These are phyloP conservation scores for Colletotrichum theobromicola DNA, from an alignment of 2,329 filamentous ascomycete genomes.

Conservation along the genomic window DNA sequence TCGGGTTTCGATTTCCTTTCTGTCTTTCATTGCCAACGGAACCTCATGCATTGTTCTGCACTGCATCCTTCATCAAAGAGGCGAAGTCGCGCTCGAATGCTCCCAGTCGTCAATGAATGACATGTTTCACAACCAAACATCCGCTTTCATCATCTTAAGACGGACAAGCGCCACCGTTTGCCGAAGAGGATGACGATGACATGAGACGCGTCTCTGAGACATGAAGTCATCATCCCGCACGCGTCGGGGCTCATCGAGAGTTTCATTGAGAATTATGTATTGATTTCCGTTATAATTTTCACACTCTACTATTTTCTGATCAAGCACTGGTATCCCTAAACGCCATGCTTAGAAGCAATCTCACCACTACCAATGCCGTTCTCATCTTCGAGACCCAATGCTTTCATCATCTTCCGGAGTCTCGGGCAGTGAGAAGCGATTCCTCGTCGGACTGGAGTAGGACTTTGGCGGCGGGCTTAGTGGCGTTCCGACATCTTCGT, in stretches of 20 bases:
- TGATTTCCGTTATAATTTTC: background rate
- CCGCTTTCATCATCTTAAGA: background rate
- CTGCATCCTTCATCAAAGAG: background rate
- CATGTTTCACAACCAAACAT: background rate
- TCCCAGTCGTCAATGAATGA: background rate
- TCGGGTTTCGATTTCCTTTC: too few relatives aligned
- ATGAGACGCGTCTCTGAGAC: background rate
- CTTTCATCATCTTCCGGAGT: background rate
- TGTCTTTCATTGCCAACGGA: too few relatives aligned
- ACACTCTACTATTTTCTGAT: background rate
- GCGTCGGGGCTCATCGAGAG: background rate
- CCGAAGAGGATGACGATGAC: background rate
- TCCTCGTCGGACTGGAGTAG: background rate
- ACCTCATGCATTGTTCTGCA: background rate
- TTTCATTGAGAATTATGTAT: background rate
- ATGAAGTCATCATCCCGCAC: background rate
- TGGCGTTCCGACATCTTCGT: slow-evolving; percentile 4
- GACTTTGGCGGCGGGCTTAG: slow-evolving; percentile 14
- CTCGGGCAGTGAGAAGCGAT: background rate
- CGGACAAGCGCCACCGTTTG: background rate
- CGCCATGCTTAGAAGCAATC: background rate
- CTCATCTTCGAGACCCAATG: background rate
- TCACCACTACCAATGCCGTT: background rate
- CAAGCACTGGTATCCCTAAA: background rate
- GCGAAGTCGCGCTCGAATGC: background rate